Conservation (phyloP, 2,329 filamentous ascomycete genomes). For the Aspergillus phoenicis region DNA sequence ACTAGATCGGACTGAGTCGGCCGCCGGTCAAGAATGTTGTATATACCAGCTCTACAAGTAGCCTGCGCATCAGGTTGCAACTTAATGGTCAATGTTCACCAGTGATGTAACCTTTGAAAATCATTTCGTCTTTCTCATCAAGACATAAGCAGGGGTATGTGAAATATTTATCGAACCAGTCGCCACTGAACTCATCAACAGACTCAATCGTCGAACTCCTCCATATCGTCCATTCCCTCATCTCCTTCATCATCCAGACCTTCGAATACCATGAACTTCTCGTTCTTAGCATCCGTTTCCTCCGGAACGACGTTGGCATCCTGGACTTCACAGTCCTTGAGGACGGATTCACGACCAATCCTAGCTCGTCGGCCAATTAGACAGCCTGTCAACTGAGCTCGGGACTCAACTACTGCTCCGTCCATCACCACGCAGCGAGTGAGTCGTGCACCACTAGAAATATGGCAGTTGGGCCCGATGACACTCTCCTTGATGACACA, state of each 20-base stretch:
- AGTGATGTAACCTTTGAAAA: neutral
- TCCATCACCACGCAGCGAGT: constrained; percentile 93
- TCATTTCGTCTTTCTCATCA: neutral
- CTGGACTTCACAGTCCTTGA: constrained; percentile 91
- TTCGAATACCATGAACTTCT: constrained; percentile 62
- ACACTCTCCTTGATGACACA: constrained; percentile 90
- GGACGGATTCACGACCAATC: constrained; percentile 76
- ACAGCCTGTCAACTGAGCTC: constrained; percentile 82
- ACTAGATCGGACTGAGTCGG: no score
- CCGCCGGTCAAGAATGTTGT: no score
- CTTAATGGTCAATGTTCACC: no score
- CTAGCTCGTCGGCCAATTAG: constrained; percentile 79
- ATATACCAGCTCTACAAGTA: no score
- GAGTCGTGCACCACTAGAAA: constrained; percentile 81
- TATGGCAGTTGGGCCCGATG: constrained; percentile 83
- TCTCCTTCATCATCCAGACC: constrained; percentile 45
- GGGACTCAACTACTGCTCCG: constrained; percentile 79
- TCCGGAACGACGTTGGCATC: constrained; percentile 82
- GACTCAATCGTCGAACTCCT: constrained; percentile 29
- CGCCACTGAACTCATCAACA: neutral
- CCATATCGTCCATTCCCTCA: constrained; percentile 32
- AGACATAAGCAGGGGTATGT: neutral
- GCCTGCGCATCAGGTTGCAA: no score
- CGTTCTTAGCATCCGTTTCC: constrained; percentile 65
- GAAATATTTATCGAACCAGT: neutral